Evolutionary conservation across 2,329 filamentous ascomycete genomes (phyloP), one percentile per base, ranked within the genome.

Genomic region (Myriosclerotinia scirpicola): DNA sequence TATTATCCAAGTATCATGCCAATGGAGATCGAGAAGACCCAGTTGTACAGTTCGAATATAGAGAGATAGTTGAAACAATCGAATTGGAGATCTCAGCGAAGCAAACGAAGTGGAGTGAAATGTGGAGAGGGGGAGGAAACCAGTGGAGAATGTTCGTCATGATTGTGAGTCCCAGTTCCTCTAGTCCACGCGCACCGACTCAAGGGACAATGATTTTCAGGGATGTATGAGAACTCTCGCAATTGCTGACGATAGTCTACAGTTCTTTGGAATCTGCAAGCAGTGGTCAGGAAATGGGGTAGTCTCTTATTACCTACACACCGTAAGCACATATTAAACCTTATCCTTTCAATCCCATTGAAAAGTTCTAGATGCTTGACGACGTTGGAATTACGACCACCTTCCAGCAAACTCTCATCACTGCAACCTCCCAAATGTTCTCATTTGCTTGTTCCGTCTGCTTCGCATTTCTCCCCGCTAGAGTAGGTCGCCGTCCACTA

Each of bases 1-100:
- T 82, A 1, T 78, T 88, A 53, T 80, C 79, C 5, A 81, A 80
- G 65, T 87, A 82, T 69, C 86, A 85, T 67, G 83, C 81, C 6
- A 80, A 87, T 54, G 85, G 83, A 1, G 79, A 83, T 69, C 79
- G 80, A 0, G 75, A 79, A 36, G 78, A 77, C 6, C 77, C 78
- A 0, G 79, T 84, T 46, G 83, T 85, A 1, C 78, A 79, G 60
- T 73, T 83, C 8, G 82, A 85, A 56, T 69, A 64, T 46, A 30
- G 53, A 4, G 69, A 71, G 56, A 70, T 71, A 40, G 59, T 54
- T 3, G 68, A 56, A 26, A 70, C 67, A 2, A 67, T 71, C 54
- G 44, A 65, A 40, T 36, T 67, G 11, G 69, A 70, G 36, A 64
- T 56, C 11, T 54, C 64, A 76, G 79, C n/a, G 82, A 81, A 55